phyloP scores from a whole-genome alignment of 768 basidiomycete genomes.

The Hydnomerulius pinastri region DNA sequence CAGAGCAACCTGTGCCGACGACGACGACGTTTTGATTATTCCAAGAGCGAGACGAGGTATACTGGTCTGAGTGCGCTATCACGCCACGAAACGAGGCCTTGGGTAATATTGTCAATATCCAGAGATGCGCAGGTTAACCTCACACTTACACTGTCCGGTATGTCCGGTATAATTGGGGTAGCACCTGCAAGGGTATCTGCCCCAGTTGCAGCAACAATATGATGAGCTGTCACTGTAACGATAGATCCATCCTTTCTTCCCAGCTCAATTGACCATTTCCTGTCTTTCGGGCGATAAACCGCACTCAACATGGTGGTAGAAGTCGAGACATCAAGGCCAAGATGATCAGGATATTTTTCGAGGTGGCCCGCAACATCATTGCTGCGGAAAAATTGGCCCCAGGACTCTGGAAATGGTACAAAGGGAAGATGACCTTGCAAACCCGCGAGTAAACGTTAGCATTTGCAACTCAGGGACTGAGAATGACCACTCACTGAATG shows the following conservation, averaged over 20 bases:
- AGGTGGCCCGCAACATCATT: conserved; percentile 10
- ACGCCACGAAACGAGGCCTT: conserved; percentile 3
- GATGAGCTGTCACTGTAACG: not conserved
- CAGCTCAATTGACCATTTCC: not conserved
- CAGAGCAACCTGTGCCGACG: conserved; percentile 15
- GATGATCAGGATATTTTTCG: conserved; percentile 6
- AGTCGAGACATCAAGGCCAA: conserved; percentile 7
- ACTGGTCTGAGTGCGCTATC: conserved; percentile 2
- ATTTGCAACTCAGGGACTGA: not conserved
- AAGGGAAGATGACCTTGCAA: conserved; percentile 6
- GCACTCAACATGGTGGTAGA: not conserved
- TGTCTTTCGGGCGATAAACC: not conserved
- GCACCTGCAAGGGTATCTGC: conserved; percentile 1
- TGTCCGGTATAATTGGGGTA: not conserved
- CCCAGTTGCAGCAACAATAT: conserved; percentile 6
- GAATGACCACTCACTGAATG: conserved; percentile 4
- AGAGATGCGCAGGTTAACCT: not conserved
- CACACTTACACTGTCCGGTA: not conserved
- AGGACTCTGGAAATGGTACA: conserved; percentile 2
- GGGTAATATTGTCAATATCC: not conserved
- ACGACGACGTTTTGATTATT: conserved; percentile 1
- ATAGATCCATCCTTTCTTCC: not conserved
- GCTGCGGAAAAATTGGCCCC: not conserved
- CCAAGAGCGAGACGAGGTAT: not conserved
- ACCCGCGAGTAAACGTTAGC: not conserved